A percentile compares a stretch with the other conserved stretches of the same genome.
These are phyloP conservation scores for Cladosporium sp. DNA, from an alignment of 2,329 filamentous ascomycete genomes.

Conservation along the genomic window DNA sequence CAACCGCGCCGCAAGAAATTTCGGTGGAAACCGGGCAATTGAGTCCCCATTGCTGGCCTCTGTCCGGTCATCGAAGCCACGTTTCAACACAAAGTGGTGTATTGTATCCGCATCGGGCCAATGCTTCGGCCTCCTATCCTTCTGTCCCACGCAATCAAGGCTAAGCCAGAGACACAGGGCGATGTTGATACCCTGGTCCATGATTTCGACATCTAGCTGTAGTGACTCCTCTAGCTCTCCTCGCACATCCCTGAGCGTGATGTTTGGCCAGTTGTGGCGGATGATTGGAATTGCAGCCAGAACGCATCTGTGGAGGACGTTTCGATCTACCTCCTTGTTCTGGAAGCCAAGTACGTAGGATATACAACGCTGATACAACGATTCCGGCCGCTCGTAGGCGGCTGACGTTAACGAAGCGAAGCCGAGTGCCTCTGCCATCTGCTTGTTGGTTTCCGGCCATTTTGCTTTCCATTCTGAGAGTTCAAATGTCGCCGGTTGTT, in stretches of 20 bases:
- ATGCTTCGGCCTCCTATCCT: not conserved
- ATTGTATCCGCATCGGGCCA: not conserved
- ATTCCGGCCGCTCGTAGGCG: not conserved
- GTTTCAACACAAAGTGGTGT: not conserved
- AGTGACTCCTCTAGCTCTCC: not conserved
- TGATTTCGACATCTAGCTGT: not conserved
- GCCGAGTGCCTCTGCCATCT: not conserved
- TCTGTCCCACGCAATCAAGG: not conserved
- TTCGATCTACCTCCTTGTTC: not conserved
- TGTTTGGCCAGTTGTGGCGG: not conserved
- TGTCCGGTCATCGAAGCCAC: not conserved
- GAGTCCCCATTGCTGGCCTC: not conserved
- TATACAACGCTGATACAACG: not conserved
- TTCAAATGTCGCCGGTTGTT: no score
- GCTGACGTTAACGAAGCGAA: not conserved
- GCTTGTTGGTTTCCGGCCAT: no score
- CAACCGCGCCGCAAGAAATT: not conserved
- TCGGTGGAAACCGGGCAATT: not conserved
- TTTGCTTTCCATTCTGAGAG: not conserved
- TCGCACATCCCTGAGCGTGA: not conserved
- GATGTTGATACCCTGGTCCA: not conserved
- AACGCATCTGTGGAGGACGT: not conserved
- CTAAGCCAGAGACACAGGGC: conserved; percentile 4
- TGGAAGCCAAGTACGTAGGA: not conserved
- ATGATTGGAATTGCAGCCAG: not conserved